Percentiles rank a stretch among this genome's conserved stretches.
phyloP scores from a whole-genome alignment of 495 filamentous ascomycete species.

The Aspergillus biplanus region DNA sequence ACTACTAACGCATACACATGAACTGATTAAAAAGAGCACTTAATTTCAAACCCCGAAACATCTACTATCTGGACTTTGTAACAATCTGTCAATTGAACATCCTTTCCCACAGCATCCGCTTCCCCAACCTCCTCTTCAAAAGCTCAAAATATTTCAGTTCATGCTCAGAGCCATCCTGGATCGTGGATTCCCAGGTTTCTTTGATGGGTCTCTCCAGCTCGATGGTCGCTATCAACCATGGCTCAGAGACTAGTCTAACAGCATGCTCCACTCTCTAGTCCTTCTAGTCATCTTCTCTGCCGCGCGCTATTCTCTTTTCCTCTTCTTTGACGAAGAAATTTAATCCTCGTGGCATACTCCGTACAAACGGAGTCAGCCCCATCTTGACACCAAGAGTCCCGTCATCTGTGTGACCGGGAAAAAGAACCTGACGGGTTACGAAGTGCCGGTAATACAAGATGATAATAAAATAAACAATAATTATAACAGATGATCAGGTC shows the following conservation, averaged over 20 bases:
- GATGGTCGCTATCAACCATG: constrained; percentile 10
- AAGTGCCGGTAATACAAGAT: too few relatives aligned
- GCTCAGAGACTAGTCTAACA: constrained; percentile 19
- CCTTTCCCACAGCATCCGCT: background rate
- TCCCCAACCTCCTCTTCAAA: background rate
- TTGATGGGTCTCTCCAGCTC: constrained; percentile 3
- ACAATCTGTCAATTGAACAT: background rate
- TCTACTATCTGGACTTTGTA: too few relatives aligned
- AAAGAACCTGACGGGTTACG: too few relatives aligned
- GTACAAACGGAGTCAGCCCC: background rate
- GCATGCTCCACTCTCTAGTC: constrained; percentile 36
- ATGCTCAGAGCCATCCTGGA: background rate
- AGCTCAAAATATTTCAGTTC: background rate
- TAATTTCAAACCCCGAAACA: too few relatives aligned
- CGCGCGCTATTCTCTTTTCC: constrained; percentile 22
- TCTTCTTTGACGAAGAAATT: background rate
- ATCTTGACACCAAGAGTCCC: background rate
- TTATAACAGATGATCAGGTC: background rate
- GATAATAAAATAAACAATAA: background rate
- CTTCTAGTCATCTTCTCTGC: constrained; percentile 35
- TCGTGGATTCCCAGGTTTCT: background rate
- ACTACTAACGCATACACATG: background rate
- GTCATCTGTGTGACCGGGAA: too few relatives aligned
- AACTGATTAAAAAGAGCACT: background rate
- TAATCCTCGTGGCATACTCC: constrained; percentile 2